phyloP scores from a whole-genome alignment of 2,329 filamentous ascomycete species.

The Lachnellula occidentalis region DNA sequence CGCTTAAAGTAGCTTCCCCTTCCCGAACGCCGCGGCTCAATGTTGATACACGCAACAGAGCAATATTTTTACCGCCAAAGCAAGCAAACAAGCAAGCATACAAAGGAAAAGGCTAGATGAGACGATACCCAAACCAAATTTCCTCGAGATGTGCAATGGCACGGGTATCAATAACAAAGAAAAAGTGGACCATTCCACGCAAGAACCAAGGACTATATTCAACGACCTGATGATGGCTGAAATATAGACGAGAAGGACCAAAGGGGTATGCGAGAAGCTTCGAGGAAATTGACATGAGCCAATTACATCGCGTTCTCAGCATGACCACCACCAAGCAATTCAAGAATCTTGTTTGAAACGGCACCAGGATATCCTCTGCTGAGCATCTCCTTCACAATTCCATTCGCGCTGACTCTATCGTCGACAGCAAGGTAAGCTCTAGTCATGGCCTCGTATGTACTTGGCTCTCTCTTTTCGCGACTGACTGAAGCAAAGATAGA shows the following conservation, averaged over 20 bases:
- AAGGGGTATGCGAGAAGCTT: constrained; percentile 9
- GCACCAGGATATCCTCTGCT: constrained; percentile 84
- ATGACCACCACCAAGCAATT: constrained; percentile 65
- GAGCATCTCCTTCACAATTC: constrained; percentile 84
- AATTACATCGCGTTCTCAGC: constrained; percentile 19
- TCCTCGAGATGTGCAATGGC: constrained; percentile 23
- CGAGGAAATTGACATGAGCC: background rate
- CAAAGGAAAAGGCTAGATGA: constrained; percentile 10
- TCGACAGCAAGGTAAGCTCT: constrained; percentile 83
- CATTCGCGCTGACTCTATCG: constrained; percentile 69
- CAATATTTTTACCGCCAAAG: constrained; percentile 13
- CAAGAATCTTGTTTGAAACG: constrained; percentile 88
- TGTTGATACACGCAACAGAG: constrained; percentile 28
- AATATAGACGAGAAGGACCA: constrained; percentile 16
- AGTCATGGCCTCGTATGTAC: constrained; percentile 98
- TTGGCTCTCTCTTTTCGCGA: constrained; percentile 79
- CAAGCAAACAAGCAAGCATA: constrained; percentile 10
- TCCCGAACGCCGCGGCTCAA: constrained; percentile 25
- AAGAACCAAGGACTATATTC: constrained; percentile 14
- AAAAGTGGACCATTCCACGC: constrained; percentile 11
- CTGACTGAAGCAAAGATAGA: constrained; percentile 75
- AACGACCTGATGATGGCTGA: constrained; percentile 1
- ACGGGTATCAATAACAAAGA: constrained; percentile 30
- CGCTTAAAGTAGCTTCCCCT: constrained; percentile 1
- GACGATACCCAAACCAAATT: constrained; percentile 23